Evolutionary conservation across 163 green algal species (phyloP).

Genomic region (Picocystis sp.): DNA sequence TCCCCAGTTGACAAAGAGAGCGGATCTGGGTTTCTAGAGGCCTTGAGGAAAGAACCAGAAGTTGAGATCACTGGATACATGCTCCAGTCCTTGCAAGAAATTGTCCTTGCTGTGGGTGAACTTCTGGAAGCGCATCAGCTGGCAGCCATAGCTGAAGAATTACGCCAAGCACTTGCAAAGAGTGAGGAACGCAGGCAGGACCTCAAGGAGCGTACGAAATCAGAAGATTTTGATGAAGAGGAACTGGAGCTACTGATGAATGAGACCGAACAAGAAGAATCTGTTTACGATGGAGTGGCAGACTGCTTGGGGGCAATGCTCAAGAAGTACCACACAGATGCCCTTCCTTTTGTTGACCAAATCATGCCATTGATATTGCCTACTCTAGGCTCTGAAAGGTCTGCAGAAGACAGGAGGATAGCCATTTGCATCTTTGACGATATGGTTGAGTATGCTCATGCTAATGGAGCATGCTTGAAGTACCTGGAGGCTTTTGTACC

Average conservation of each 20-base stretch:
- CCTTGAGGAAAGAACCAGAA: conserved; percentile 51
- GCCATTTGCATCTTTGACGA: conserved; percentile 90
- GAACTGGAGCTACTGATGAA: conserved; percentile 74
- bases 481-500: conserved; percentile 16
- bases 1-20: conserved; percentile 8
- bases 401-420: conserved; percentile 63
- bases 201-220: conserved; percentile 28
- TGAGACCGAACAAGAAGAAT: conserved; percentile 80
- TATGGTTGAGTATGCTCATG: conserved; percentile 70
- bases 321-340: conserved; percentile 53
- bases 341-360: conserved; percentile 61
- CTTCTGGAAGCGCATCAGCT: conserved; percentile 37
- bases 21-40: conserved; percentile 26
- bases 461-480: conserved; percentile 20
- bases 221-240: conserved; percentile 91
- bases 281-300: conserved; percentile 56
- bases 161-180: conserved; percentile 33
- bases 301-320: conserved; percentile 45
- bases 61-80: conserved; percentile 44
- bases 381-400: conserved; percentile 5
- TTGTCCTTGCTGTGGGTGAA: conserved; percentile 26
- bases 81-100: conserved; percentile 44
- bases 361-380: conserved; percentile 37
- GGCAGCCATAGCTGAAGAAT: conserved; percentile 17
- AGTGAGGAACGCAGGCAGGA: conserved; percentile 44